Evolutionary conservation across 495 filamentous ascomycete genomes (phyloP), one percentile per base, ranked within the genome.

Genomic region (Hypoxylon trugodes): DNA sequence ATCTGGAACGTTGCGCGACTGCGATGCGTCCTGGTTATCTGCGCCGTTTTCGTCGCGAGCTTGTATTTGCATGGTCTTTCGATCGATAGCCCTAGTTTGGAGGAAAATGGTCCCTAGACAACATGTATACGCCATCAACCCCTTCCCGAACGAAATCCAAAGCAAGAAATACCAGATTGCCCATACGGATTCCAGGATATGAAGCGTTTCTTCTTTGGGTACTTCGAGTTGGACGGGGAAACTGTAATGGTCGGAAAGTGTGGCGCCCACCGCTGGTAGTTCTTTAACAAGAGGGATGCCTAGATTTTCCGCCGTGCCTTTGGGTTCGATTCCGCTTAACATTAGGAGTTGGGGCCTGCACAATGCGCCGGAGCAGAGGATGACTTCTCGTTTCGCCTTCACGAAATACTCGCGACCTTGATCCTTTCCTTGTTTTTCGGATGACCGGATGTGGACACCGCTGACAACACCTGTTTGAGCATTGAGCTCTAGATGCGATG

Each of bases 281-380:
- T 60, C 63, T 42, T 83, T 84, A 18, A 89, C 74, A 10, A 91
- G 80, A n/a, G 84, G 82, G 40, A 94, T 91, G 4, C 76, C 79
- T 45, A 90, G 79, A 8, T 73, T 71, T 15, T 79, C 71, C 21
- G 92, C 84, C 15, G 26, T 32, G 15, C 16, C 38, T 32, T 13
- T 38, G 1, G 48, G 70, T 0, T 68, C 70, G 18, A 73, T 69
- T n/a, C 70, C 70, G 42, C 70, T 52, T 0, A 68, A 55, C 68
- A 71, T 60, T n/a, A 73, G 59, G 4, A 73, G 24, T 53, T 66
- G 70, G 3, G 70, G 70, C 1, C 65, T 54, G 3, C 61, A 61
- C 3, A 67, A 18, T 4, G 65, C 42, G 1, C 68, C 70, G 18
- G 22, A 43, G 49, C 65, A 66, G 15, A 73, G 10, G 5, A 73